Percentiles rank a stretch among this genome's conserved stretches.
These are phyloP conservation scores for Lyophyllum shimeji DNA, from an alignment of 768 basidiomycete species.

Conservation along the genomic window DNA sequence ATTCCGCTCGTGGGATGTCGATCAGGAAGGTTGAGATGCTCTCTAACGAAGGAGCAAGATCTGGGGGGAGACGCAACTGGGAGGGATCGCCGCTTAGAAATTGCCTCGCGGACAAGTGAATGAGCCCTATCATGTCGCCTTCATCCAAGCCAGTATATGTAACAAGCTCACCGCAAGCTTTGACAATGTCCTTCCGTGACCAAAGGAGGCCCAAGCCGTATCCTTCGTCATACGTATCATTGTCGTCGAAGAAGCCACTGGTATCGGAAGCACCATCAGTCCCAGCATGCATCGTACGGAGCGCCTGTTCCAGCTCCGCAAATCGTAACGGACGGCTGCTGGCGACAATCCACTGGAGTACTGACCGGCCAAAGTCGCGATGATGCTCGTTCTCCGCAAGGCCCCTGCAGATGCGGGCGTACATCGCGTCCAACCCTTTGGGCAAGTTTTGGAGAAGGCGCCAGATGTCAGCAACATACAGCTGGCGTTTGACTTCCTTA, in stretches of 20 bases:
- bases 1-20: neutral
- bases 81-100: slow-evolving; percentile 2
- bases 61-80: neutral
- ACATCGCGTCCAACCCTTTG: slow-evolving; percentile 6
- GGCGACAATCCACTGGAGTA: slow-evolving; percentile 4
- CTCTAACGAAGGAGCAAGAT: neutral
- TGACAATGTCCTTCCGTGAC: slow-evolving; percentile 10
- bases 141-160: neutral
- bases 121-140: slow-evolving; percentile 1
- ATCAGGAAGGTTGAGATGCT: neutral
- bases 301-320: slow-evolving; percentile 6
- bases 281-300: slow-evolving; percentile 2
- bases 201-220: slow-evolving; percentile 3
- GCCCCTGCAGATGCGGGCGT: slow-evolving; percentile 3
- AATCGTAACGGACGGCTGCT: slow-evolving; percentile 5
- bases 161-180: slow-evolving; percentile 10
- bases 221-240: neutral
- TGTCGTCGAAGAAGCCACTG: neutral
- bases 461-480: neutral
- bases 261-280: neutral
- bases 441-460: slow-evolving; percentile 2
- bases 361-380: slow-evolving; percentile 1
- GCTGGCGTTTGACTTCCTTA: slow-evolving; percentile 8
- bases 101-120: slow-evolving; percentile 7
- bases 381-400: slow-evolving; percentile 3